phyloP scores from a whole-genome alignment of 2,329 filamentous ascomycete genomes.

The Diplocarpon rosae region DNA sequence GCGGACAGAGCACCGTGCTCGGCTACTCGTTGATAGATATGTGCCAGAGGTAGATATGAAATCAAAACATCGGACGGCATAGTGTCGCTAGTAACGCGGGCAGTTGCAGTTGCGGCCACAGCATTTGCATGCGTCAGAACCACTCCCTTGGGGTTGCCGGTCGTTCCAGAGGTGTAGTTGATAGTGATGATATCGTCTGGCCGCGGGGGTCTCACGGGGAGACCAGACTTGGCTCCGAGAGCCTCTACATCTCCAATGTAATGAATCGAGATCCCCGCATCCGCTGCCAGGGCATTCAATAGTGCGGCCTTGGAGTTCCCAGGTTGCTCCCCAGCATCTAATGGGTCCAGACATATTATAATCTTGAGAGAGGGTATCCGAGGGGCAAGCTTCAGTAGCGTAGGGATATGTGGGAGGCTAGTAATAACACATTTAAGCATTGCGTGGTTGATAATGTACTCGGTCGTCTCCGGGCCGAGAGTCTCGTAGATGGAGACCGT shows the following conservation, averaged over 20 bases:
- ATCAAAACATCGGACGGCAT: conserved; percentile 49
- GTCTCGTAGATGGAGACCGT: conserved; percentile 95
- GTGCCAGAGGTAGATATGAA: conserved; percentile 87
- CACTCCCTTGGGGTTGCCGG: conserved; percentile 73
- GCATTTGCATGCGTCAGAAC: conserved; percentile 74
- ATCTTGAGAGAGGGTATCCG: conserved; percentile 72
- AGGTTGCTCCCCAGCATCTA: conserved; percentile 66
- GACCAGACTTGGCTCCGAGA: conserved; percentile 62
- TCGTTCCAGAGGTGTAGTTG: conserved; percentile 84
- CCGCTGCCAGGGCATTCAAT: conserved; percentile 61
- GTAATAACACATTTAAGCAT: conserved; percentile 64
- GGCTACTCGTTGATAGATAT: conserved; percentile 81
- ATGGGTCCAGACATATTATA: conserved; percentile 75
- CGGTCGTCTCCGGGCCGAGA: conserved; percentile 77
- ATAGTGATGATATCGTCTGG: conserved; percentile 76
- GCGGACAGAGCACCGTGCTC: conserved; percentile 66
- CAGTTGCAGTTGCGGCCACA: conserved; percentile 57
- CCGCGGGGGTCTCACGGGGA: conserved; percentile 56
- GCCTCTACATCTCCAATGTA: conserved; percentile 73
- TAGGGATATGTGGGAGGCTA: conserved; percentile 70
- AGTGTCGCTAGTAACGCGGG: conserved; percentile 43
- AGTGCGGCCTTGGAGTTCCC: conserved; percentile 72
- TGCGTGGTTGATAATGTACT: conserved; percentile 93
- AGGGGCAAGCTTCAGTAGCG: conserved; percentile 68
- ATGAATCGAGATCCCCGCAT: conserved; percentile 67